A percentile compares a stretch with the other conserved stretches of the same genome.
Evolutionary conservation across 176 grass and related monocot genomes (phyloP).

Genomic region (Phoenix roebelenii): DNA sequence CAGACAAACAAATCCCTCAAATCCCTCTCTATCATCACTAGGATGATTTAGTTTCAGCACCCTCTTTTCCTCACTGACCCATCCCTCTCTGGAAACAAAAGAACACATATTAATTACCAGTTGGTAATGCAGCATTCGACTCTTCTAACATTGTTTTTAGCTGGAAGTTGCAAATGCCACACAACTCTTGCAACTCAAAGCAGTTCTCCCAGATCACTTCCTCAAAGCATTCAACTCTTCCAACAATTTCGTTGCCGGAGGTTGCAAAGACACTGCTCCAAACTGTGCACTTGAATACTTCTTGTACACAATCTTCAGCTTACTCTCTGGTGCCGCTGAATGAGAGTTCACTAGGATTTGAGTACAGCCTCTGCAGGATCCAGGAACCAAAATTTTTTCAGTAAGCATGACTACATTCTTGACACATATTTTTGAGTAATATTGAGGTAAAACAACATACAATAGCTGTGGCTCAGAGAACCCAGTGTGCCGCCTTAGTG

Average conservation of each 20-base stretch:
- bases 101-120: no score
- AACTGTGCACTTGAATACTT: slow-evolving; percentile 42
- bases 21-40: no score
- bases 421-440: no score
- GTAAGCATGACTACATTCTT: no score
- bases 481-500: slow-evolving; percentile 44
- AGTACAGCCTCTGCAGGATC: slow-evolving; percentile 25
- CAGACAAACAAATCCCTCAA: no score
- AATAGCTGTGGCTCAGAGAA: slow-evolving; percentile 32
- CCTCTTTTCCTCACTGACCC: no score
- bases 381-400: neutral
- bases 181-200: no score
- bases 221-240: neutral
- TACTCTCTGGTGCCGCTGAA: slow-evolving; percentile 12
- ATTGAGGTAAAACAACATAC: slow-evolving; percentile 17
- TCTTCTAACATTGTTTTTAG: no score
- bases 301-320: slow-evolving; percentile 28
- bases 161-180: no score
- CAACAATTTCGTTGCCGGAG: slow-evolving; percentile 1
- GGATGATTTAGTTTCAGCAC: no score
- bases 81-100: no score
- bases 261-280: slow-evolving; percentile 19
- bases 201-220: neutral
- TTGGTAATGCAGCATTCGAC: no score
- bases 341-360: slow-evolving; percentile 28